Percentiles rank a stretch among this genome's conserved stretches.
Conservation (phyloP, 345 rosid species). For the Euphorbia peplus region DNA sequence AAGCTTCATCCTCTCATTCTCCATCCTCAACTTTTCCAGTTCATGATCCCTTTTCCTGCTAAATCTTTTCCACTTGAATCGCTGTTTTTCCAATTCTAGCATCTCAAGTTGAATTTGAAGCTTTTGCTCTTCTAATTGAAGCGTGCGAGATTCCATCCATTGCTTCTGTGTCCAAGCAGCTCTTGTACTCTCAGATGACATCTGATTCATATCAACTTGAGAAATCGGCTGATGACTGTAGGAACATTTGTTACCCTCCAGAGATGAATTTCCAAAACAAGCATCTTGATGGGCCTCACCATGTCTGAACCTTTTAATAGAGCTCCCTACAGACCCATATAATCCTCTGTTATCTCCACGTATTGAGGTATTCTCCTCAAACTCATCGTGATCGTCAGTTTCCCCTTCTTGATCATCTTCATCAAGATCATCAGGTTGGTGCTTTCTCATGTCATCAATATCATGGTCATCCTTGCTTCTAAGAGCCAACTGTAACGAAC, state of each 20-base stretch:
- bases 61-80: slow-evolving; percentile 79
- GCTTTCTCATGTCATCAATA: slow-evolving; percentile 51
- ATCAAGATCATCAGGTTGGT: slow-evolving; percentile 61
- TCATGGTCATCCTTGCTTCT: slow-evolving; percentile 75
- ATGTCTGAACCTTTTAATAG: slow-evolving; percentile 61
- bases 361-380: slow-evolving; percentile 48
- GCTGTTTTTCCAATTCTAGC: slow-evolving; percentile 82
- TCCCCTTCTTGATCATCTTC: slow-evolving; percentile 76
- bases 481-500: slow-evolving; percentile 67
- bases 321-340: slow-evolving; percentile 39
- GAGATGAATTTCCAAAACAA: slow-evolving; percentile 41
- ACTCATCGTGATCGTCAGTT: slow-evolving; percentile 67
- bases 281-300: slow-evolving; percentile 49
- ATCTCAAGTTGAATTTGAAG: slow-evolving; percentile 66
- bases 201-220: slow-evolving; percentile 54
- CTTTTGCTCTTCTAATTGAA: slow-evolving; percentile 80
- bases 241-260: slow-evolving; percentile 37
- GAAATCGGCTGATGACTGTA: slow-evolving; percentile 34
- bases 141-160: slow-evolving; percentile 58
- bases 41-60: slow-evolving; percentile 76
- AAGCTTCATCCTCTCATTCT: slow-evolving; percentile 87
- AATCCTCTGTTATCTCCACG: slow-evolving; percentile 43
- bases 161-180: slow-evolving; percentile 57
- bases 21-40: slow-evolving; percentile 67
- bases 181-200: slow-evolving; percentile 41